Conservation (phyloP, 805 yeast genomes). For the Starmerella bombicola region DNA sequence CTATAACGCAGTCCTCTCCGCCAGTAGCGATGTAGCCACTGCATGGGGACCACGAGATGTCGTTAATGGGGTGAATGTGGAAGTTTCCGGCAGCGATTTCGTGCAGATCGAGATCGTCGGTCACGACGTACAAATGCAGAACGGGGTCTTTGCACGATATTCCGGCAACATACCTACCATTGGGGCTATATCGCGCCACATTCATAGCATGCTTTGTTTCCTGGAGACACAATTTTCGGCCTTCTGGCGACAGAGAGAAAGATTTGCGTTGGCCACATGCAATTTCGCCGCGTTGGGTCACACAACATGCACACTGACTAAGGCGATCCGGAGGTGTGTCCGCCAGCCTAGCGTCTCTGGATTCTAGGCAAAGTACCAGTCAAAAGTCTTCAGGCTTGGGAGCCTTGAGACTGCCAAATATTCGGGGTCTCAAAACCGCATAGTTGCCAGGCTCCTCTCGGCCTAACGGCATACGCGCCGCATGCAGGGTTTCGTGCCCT, state of each 20-base stretch:
- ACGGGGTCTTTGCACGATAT: conserved; percentile 37
- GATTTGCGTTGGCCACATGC: too few relatives aligned
- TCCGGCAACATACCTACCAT: conserved; percentile 46
- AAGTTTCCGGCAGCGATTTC: conserved; percentile 30
- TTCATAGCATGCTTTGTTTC: conserved; percentile 7
- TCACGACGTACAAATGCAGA: conserved; percentile 1
- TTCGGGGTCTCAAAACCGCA: too few relatives aligned
- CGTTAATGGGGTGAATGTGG: conserved; percentile 62
- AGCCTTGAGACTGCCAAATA: too few relatives aligned
- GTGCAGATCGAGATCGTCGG: not conserved
- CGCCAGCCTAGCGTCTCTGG: too few relatives aligned
- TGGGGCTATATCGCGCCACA: conserved; percentile 31
- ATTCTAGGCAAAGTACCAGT: too few relatives aligned
- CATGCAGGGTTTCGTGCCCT: too few relatives aligned
- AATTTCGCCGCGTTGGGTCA: too few relatives aligned
- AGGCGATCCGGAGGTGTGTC: too few relatives aligned
- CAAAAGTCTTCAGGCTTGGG: too few relatives aligned
- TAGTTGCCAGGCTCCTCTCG: too few relatives aligned
- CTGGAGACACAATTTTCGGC: not conserved
- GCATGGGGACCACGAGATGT: conserved; percentile 66
- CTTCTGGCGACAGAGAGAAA: not conserved
- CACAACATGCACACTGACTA: too few relatives aligned
- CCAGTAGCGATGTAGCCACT: conserved; percentile 64
- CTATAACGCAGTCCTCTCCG: conserved; percentile 70
- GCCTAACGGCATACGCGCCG: too few relatives aligned